Evolutionary conservation across 495 filamentous ascomycete genomes (phyloP), one percentile per base, ranked within the genome.

Genomic region (Hypoxylon cercidicola): DNA sequence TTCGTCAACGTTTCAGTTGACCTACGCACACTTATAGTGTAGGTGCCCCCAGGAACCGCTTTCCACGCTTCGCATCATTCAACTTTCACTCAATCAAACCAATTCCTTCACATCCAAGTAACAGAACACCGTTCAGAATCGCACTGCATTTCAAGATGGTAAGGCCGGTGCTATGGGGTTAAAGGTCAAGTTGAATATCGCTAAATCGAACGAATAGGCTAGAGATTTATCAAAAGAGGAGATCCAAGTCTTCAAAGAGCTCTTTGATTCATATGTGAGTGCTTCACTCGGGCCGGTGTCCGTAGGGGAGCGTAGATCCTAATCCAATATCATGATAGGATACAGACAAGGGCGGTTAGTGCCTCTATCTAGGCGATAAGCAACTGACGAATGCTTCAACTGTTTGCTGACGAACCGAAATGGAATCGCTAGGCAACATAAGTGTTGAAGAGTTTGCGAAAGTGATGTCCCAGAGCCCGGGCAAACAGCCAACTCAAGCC

Each of bases 251-350:
- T 70, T 76, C 64, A 73, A 71, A 46, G 72, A 75, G 1, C 70
- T 70, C 21, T 76, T 76, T 55, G 71, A 76, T 41, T 64, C 71
- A 49, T 76, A 76, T 60, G 74, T 76, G 51, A 54, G 73, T 72
- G 0, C 40, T 25, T 5, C 16, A 6, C 16, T 3, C 7, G 13
- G 15, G 8, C 18, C 10, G 28, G 1, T 8, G 48, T 41, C 4
- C 25, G 7, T 28, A 7, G 7, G 25, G 3, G 7, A 20, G 32
- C 32, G 6, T 10, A 12, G 10, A 50, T 21, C 6, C 10, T 12
- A 25, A 39, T 16, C 57, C 65, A 43, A 66, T 30, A 12, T 32
- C 13, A 16, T 37, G n/a, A 18, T 44, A 76, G 74, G 74, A 76
- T 46, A 55, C 59, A 2, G 74, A 76, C 50, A 72, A 72, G 46